phyloP scores from a whole-genome alignment of 2,329 filamentous ascomycete genomes.

The Fusarium paranaense region DNA sequence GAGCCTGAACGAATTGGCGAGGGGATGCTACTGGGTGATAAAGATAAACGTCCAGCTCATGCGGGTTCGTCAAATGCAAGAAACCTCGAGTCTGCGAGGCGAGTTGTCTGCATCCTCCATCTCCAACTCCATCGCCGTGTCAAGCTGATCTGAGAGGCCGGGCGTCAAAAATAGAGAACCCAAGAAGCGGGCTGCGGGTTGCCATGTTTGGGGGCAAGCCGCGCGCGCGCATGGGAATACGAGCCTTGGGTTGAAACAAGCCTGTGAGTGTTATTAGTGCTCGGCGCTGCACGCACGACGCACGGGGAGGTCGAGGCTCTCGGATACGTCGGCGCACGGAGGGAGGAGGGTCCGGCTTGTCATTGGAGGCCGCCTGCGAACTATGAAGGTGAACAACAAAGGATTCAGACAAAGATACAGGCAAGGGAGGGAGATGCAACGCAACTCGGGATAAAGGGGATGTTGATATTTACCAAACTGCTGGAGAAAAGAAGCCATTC shows the following conservation, averaged over 20 bases:
- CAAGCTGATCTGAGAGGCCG: neutral
- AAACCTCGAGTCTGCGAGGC: neutral
- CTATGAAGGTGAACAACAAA: neutral
- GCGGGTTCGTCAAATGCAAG: neutral
- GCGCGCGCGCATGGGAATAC: neutral
- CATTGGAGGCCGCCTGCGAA: slow-evolving; percentile 1
- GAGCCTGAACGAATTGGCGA: neutral
- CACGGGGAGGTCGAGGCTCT: neutral
- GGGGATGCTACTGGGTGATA: neutral
- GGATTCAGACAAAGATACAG: neutral
- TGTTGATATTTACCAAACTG: neutral
- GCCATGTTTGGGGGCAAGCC: neutral
- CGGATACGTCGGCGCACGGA: slow-evolving; percentile 7
- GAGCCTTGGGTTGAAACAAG: neutral
- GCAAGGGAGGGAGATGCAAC: neutral
- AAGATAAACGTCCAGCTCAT: neutral
- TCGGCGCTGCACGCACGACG: neutral
- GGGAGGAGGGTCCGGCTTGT: neutral
- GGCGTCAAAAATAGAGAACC: neutral
- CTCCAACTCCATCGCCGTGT: neutral
- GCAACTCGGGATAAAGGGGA: neutral
- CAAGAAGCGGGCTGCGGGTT: neutral
- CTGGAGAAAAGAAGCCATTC: neutral
- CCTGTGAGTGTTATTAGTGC: neutral
- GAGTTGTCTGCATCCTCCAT: neutral